These are phyloP conservation scores for Glebionis coronaria DNA, from an alignment of 129 eudicot species.

Conservation along the genomic window DNA sequence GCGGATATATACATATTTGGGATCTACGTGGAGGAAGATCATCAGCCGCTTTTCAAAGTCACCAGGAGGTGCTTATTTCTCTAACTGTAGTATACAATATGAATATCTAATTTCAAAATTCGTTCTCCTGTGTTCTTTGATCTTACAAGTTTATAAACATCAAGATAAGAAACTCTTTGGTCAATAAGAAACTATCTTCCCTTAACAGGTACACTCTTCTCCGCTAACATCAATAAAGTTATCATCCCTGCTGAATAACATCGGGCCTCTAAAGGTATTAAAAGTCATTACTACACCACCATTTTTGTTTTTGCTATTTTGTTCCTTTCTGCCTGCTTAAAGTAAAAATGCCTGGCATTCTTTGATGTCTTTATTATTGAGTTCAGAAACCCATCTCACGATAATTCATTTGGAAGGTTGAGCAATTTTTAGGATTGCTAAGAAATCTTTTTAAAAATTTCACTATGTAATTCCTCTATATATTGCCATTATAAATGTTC, in stretches of 20 bases:
- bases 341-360: neutral
- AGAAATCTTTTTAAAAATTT: too few relatives aligned
- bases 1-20: constrained; percentile 77
- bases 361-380: neutral
- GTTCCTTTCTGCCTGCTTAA: constrained; percentile 1
- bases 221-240: constrained; percentile 65
- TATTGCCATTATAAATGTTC: too few relatives aligned
- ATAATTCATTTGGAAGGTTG: neutral
- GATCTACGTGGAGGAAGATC: constrained; percentile 98
- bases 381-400: neutral
- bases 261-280: constrained; percentile 67
- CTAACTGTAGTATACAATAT: neutral
- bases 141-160: neutral
- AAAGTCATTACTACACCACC: constrained; percentile 1
- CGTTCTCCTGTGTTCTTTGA: too few relatives aligned
- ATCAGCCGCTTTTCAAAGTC: constrained; percentile 65
- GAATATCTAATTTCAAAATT: neutral
- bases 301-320: constrained; percentile 1
- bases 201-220: constrained; percentile 48
- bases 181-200: constrained; percentile 15
- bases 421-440: too few relatives aligned
- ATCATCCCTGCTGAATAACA: constrained; percentile 68
- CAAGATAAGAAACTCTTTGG: constrained; percentile 2
- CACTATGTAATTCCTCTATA: too few relatives aligned
- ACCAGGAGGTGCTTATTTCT: constrained; percentile 53